Conservation (phyloP, 192 early-diverging fungal genomes). For the Podila epicladia region DNA sequence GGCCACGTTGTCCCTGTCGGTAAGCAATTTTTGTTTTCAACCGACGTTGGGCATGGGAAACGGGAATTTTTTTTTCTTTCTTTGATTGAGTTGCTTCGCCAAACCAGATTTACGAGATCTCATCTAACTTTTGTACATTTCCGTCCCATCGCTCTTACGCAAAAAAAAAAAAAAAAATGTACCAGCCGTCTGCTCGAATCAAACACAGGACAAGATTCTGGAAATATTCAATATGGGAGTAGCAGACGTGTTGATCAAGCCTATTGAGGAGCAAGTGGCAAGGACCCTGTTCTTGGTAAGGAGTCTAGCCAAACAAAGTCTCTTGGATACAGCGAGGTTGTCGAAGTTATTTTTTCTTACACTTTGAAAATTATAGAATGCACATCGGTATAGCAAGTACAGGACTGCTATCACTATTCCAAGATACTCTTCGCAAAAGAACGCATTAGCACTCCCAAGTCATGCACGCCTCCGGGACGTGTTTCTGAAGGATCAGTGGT, state of each 20-base stretch:
- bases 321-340: neutral
- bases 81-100: neutral
- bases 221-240: constrained; percentile 62
- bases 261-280: constrained; percentile 56
- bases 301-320: constrained; percentile 1
- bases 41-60: no score
- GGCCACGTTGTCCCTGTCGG: constrained; percentile 51
- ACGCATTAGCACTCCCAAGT: constrained; percentile 30
- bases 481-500: constrained; percentile 58
- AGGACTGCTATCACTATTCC: constrained; percentile 33
- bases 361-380: constrained; percentile 30
- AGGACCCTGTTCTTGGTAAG: constrained; percentile 66
- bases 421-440: constrained; percentile 46
- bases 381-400: constrained; percentile 41
- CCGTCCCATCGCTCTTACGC: neutral
- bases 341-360: no score
- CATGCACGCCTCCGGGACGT: constrained; percentile 46
- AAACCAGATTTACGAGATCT: neutral
- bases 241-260: constrained; percentile 65
- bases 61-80: neutral
- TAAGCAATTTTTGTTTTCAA: constrained; percentile 4
- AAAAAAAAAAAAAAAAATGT: neutral
- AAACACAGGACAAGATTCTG: constrained; percentile 52
- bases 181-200: constrained; percentile 34
- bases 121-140: neutral